Evolutionary conservation across 352 stramenopile genomes (phyloP).

Genomic region (Thraustotheca clavata): DNA sequence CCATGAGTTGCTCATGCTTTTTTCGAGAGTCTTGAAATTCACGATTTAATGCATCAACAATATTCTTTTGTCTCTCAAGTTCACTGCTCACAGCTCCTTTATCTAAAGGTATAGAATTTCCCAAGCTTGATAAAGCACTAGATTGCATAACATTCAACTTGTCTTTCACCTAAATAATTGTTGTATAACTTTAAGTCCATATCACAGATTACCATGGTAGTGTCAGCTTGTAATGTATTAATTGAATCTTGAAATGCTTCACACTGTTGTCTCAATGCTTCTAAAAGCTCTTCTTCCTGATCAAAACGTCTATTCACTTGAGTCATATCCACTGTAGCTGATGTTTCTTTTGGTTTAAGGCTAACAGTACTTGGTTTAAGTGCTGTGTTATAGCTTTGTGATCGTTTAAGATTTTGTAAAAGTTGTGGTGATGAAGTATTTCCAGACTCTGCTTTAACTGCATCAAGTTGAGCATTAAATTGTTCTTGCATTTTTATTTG

Average conservation of each 20-base stretch:
- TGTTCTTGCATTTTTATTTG: slow-evolving; percentile 48
- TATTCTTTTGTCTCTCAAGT: not conserved
- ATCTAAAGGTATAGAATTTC: no score
- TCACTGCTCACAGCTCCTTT: not conserved
- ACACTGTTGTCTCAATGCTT: slow-evolving; percentile 15
- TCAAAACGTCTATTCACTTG: slow-evolving; percentile 1
- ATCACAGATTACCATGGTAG: slow-evolving; percentile 1
- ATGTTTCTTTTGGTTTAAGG: no score
- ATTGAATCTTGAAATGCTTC: slow-evolving; percentile 13
- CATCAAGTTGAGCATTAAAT: slow-evolving; percentile 41
- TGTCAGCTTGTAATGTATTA: not conserved
- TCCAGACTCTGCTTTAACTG: not conserved
- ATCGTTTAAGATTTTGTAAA: not conserved
- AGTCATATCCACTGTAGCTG: not conserved
- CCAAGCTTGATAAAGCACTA: no score
- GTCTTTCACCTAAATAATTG: no score
- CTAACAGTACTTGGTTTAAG: not conserved
- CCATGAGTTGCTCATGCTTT: not conserved
- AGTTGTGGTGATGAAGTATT: not conserved
- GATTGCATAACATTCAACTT: no score
- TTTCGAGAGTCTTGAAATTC: not conserved
- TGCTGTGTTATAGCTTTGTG: slow-evolving; percentile 13
- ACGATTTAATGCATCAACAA: not conserved
- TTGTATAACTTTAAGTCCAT: no score
- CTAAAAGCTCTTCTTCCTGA: slow-evolving; percentile 14